A percentile compares a stretch with the other conserved stretches of the same genome.
Conservation (phyloP, 805 yeast genomes). For the Pichia kluyveri region DNA sequence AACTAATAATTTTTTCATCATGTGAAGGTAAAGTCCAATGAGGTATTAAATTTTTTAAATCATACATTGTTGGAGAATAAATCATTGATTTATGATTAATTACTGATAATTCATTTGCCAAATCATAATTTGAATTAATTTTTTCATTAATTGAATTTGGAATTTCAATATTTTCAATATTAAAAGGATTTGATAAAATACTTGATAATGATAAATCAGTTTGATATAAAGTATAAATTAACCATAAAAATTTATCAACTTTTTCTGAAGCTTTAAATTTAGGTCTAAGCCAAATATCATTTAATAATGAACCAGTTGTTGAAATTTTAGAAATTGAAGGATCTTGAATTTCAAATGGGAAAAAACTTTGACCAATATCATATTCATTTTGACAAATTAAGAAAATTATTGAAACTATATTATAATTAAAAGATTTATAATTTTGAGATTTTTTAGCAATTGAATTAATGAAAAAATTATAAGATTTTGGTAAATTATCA, state of each 20-base stretch:
- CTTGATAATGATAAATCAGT: constrained; percentile 51
- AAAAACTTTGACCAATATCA: constrained; percentile 23
- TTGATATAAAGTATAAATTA: constrained; percentile 71
- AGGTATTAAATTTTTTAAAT: constrained; percentile 19
- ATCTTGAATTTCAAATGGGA: constrained; percentile 11
- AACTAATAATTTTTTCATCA: constrained; percentile 4
- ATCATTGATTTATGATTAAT: constrained; percentile 15
- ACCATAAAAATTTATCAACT: constrained; percentile 72
- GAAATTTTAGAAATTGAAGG: constrained; percentile 4
- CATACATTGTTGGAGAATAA: constrained; percentile 17
- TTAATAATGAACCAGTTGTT: constrained; percentile 39
- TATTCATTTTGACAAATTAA: constrained; percentile 54
- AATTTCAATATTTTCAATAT: constrained; percentile 5
- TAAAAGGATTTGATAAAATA: constrained; percentile 25
- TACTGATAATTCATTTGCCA: constrained; percentile 7
- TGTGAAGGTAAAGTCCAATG: background rate
- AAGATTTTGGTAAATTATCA: constrained; percentile 36
- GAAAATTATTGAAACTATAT: constrained; percentile 72
- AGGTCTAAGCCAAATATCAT: constrained; percentile 64
- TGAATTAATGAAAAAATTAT: constrained; percentile 34
- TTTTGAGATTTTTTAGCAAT: constrained; percentile 6
- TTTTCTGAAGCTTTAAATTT: constrained; percentile 55
- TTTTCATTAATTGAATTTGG: background rate
- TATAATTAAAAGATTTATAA: constrained; percentile 21
- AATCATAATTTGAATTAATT: background rate